Percentiles rank a stretch among this genome's conserved stretches.
phyloP scores from a whole-genome alignment of 164 flowering plant genomes.

The Chimonanthus praecox region DNA sequence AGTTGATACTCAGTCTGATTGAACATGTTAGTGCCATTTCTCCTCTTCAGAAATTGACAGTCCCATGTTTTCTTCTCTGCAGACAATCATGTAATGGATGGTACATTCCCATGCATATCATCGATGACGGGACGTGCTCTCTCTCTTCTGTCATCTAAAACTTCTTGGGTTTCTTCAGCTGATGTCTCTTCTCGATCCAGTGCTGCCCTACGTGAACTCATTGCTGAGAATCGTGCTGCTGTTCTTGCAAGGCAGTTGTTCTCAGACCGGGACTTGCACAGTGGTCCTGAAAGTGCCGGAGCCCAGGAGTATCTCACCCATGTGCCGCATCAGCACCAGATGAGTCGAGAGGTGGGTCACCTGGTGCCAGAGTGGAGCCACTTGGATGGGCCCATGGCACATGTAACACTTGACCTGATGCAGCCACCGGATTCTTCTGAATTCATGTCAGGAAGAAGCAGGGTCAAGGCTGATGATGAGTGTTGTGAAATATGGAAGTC shows the following conservation, averaged over 20 bases:
- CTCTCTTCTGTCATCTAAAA: conserved; percentile 79
- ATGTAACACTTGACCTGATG: conserved; percentile 60
- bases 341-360: conserved; percentile 14
- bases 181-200: conserved; percentile 55
- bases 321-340: conserved; percentile 15
- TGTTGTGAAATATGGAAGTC: conserved; percentile 53
- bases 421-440: conserved; percentile 44
- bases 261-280: conserved; percentile 24
- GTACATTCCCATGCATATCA: conserved; percentile 31
- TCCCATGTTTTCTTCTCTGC: neutral
- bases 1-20: too few species aligned
- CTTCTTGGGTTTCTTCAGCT: conserved; percentile 27
- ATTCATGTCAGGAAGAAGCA: conserved; percentile 27
- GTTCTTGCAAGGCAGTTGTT: conserved; percentile 42
- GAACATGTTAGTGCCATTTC: neutral
- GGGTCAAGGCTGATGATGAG: conserved; percentile 41
- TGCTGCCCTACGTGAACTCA: conserved; percentile 63
- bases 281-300: conserved; percentile 13
- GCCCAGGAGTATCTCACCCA: conserved; percentile 7
- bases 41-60: neutral
- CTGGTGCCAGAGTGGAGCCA: conserved; percentile 21
- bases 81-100: conserved; percentile 22
- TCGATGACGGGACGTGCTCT: conserved; percentile 48
- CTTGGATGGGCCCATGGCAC: conserved; percentile 21
- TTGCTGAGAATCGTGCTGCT: conserved; percentile 64